These are phyloP conservation scores for Barnettozyma wickerhamii DNA, from an alignment of 805 yeast species.

Conservation along the genomic window DNA sequence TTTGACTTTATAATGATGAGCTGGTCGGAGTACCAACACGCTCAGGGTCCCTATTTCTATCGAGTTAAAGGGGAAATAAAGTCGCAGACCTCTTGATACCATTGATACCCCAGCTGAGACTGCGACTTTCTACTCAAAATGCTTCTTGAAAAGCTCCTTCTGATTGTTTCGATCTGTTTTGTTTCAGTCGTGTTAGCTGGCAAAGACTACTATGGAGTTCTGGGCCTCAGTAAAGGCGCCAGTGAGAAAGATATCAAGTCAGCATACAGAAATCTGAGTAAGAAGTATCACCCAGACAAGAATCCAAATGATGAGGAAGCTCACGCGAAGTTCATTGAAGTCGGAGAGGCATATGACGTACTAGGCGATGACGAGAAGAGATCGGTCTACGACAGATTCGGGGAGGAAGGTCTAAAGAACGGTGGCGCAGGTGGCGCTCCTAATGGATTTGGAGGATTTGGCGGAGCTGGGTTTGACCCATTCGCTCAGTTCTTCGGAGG, in stretches of 20 bases:
- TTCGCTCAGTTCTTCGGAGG: conserved; percentile 60
- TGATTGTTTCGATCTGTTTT: conserved; percentile 3
- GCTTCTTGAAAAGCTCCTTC: conserved; percentile 1
- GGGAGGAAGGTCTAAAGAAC: conserved; percentile 66
- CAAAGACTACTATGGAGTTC: conserved; percentile 51
- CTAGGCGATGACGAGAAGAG: conserved; percentile 69
- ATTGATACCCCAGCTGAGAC: too few relatives aligned
- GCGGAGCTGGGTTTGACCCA: conserved; percentile 50
- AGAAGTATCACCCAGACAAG: conserved; percentile 93
- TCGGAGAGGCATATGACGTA: conserved; percentile 92
- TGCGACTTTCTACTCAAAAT: too few relatives aligned
- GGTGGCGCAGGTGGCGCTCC: conserved; percentile 48
- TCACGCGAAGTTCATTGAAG: conserved; percentile 79
- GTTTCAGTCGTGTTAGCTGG: conserved; percentile 19
- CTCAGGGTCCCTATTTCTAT: too few relatives aligned
- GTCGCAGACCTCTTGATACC: too few relatives aligned
- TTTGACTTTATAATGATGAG: background rate
- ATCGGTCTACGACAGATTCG: conserved; percentile 65
- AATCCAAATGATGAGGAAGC: conserved; percentile 81
- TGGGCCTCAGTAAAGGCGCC: conserved; percentile 69
- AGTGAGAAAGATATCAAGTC: conserved; percentile 77
- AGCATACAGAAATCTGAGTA: conserved; percentile 77
- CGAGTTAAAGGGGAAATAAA: too few relatives aligned
- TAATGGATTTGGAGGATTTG: too few relatives aligned
- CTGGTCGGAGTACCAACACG: too few relatives aligned